phyloP scores from a whole-genome alignment of 768 basidiomycete species.

The Suillus tomentosus region DNA sequence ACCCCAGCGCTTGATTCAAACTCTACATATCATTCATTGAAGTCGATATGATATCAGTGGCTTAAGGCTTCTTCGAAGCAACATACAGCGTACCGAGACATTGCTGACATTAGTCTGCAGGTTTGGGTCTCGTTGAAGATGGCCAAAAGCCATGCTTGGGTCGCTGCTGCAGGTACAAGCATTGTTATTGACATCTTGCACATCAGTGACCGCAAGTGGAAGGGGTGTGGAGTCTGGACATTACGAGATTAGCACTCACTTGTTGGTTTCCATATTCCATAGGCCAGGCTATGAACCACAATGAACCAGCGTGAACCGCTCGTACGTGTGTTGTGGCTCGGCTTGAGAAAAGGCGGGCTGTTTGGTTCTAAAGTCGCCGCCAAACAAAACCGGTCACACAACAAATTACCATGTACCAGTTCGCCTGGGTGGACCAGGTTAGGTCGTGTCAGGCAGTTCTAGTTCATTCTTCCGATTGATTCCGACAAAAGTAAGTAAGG shows the following conservation, averaged over 20 bases:
- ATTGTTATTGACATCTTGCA: slow-evolving; percentile 19
- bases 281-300: slow-evolving; percentile 30
- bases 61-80: slow-evolving; percentile 29
- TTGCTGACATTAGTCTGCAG: slow-evolving; percentile 46
- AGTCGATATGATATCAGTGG: slow-evolving; percentile 25
- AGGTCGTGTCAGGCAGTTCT: not conserved
- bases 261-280: slow-evolving; percentile 40
- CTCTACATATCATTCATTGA: slow-evolving; percentile 39
- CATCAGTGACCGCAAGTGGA: slow-evolving; percentile 8
- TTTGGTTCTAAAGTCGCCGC: slow-evolving; percentile 20
- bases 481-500: slow-evolving; percentile 12
- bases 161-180: slow-evolving; percentile 44
- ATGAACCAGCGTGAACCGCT: slow-evolving; percentile 40
- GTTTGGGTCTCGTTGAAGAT: slow-evolving; percentile 58
- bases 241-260: slow-evolving; percentile 30
- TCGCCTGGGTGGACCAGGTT: slow-evolving; percentile 16
- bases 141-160: slow-evolving; percentile 61
- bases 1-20: slow-evolving; percentile 61
- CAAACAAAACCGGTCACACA: slow-evolving; percentile 23
- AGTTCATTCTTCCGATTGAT: slow-evolving; percentile 4
- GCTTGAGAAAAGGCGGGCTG: slow-evolving; percentile 23
- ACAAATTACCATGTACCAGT: slow-evolving; percentile 20
- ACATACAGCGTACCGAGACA: slow-evolving; percentile 53
- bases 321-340: slow-evolving; percentile 35
- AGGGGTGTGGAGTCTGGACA: not conserved